Evolutionary conservation across 768 basidiomycete species (phyloP).

Genomic region (Serendipita sp.): DNA sequence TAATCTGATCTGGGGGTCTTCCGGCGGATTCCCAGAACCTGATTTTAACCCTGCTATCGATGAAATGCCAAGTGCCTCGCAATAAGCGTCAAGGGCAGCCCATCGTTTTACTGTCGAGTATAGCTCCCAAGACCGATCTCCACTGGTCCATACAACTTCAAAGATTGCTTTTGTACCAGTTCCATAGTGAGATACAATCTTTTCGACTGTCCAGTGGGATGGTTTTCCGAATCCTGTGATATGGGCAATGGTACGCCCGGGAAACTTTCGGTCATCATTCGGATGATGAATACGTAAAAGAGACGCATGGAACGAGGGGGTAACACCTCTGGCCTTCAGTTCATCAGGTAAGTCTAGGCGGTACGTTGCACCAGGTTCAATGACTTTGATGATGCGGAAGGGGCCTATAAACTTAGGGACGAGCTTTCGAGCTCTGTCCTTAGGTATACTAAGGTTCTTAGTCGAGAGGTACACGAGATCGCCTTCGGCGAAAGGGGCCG

Average conservation of each 20-base stretch:
- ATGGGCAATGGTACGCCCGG: conserved; percentile 17
- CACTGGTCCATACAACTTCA: conserved; percentile 21
- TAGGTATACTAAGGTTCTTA: conserved; percentile 21
- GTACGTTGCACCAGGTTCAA: conserved; percentile 12
- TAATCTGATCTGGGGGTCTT: neutral
- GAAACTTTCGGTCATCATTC: conserved; percentile 25
- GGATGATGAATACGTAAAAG: conserved; percentile 17
- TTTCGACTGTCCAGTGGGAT: conserved; percentile 18
- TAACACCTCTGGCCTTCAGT: conserved; percentile 16
- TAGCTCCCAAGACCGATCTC: conserved; percentile 22
- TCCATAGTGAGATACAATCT: conserved; percentile 17
- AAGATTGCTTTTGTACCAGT: conserved; percentile 16
- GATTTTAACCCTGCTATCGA: conserved; percentile 1
- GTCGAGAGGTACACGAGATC: conserved; percentile 23
- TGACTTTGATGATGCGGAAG: conserved; percentile 14
- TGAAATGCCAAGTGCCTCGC: conserved; percentile 17
- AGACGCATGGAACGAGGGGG: conserved; percentile 23
- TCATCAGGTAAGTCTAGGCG: conserved; percentile 17
- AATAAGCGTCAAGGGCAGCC: conserved; percentile 16
- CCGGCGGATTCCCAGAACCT: conserved; percentile 2
- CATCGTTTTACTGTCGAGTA: conserved; percentile 15
- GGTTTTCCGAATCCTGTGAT: conserved; percentile 14
- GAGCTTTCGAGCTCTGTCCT: conserved; percentile 14
- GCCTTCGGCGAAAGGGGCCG: conserved; percentile 13
- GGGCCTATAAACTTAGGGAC: conserved; percentile 30